Percentiles rank a stretch among this genome's conserved stretches.
phyloP scores from a whole-genome alignment of 2,329 filamentous ascomycete genomes.

The Chalara sp. region DNA sequence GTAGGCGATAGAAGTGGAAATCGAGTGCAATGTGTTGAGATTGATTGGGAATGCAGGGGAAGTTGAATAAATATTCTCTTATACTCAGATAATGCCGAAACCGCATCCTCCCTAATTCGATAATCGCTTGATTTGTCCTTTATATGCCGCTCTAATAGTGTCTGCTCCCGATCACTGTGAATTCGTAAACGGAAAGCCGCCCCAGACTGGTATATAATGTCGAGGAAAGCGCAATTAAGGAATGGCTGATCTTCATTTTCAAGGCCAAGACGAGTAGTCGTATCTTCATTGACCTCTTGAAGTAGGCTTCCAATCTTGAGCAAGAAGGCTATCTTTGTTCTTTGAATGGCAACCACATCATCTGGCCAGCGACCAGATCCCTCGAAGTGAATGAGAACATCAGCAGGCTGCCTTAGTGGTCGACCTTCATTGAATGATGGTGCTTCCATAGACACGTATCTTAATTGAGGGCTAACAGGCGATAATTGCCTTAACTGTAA shows the following conservation, averaged over 20 bases:
- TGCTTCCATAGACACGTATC: constrained; percentile 60
- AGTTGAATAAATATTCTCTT: constrained; percentile 65
- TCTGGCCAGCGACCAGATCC: constrained; percentile 92
- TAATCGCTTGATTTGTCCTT: constrained; percentile 66
- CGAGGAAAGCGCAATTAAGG: constrained; percentile 75
- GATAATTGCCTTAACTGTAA: constrained; percentile 79
- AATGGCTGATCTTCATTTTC: constrained; percentile 66
- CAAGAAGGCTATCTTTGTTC: constrained; percentile 86
- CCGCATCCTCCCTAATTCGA: constrained; percentile 60
- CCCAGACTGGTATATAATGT: constrained; percentile 67
- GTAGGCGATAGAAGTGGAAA: constrained; percentile 74
- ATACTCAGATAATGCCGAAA: constrained; percentile 61
- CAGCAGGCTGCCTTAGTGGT: constrained; percentile 50
- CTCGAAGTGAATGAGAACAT: constrained; percentile 86
- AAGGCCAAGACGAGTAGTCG: constrained; percentile 67
- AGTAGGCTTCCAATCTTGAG: constrained; percentile 60
- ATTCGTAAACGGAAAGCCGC: constrained; percentile 79
- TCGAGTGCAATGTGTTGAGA: constrained; percentile 74
- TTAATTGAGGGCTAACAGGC: constrained; percentile 63
- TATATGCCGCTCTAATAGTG: constrained; percentile 69
- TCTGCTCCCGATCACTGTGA: constrained; percentile 80
- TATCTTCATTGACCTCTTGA: constrained; percentile 49
- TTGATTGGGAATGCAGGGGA: constrained; percentile 74
- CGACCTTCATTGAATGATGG: constrained; percentile 38
- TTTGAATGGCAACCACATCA: constrained; percentile 82